Base-by-base conservation (phyloP, 495 filamentous ascomycete genomes). In the Talaromyces ruber region DNA sequence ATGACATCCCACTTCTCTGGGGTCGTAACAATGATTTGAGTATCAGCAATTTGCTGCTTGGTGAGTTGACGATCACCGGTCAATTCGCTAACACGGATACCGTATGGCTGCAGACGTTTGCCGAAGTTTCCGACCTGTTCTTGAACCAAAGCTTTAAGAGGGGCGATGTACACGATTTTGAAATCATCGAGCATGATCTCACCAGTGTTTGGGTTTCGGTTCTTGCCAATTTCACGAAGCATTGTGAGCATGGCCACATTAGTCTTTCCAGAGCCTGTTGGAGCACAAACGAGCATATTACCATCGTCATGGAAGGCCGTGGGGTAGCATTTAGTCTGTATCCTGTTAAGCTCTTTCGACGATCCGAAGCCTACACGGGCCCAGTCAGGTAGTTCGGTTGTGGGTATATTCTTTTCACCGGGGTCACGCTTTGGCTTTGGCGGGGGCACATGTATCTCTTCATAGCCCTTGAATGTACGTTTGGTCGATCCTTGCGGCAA, bases 1-100 rank as follows among this genome's bases (percentile, higher is more conserved):
- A 99, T 63, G 26, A 98, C 93, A 75, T 99, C 94, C 94, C 94
- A 99, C 78, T 99, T 99, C 72, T 99, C 94, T 56, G 94, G 94
- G 9, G 94, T 99, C 0, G 94, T 99, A 16, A 99, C 95, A 64
- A 99, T 97, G 62, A 99, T 93, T 72, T 99, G 95, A 2, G 94
- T 99, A 65, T 90, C 85, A 30, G 93, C 80, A 62, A 99, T 96
- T 74, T 99, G 95, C 2, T 90, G 84, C 76, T 99, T 99, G 37
- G 93, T 96, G 64, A 99, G 80, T 65, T 99, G 95, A 93, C 97
- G 98, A 75, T 99, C 94, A 65, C 93, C 94, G 47, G 94, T 99
- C 65, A 93, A 82, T 75, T 99, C 94, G 37, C 93, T 87, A 60
- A 88, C 92, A 64, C 89, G 81, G 59, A 99, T 86, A 14, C 91